These are phyloP conservation scores for Kickxella alabastrina DNA, from an alignment of 192 early-diverging fungal species.

Conservation along the genomic window DNA sequence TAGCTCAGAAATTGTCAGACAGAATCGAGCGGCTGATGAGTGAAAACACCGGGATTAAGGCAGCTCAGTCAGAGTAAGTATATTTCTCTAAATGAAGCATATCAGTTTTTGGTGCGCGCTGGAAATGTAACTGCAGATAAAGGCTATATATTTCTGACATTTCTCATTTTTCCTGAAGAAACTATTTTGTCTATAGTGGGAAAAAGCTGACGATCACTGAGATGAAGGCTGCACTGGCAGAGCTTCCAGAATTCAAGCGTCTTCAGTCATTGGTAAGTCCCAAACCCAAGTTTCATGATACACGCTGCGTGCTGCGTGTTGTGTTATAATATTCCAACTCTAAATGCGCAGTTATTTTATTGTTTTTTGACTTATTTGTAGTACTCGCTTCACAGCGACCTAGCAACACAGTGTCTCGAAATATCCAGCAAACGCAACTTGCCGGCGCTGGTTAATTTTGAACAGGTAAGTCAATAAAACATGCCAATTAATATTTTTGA, in stretches of 20 bases:
- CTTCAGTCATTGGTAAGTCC: conserved; percentile 44
- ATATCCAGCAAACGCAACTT: conserved; percentile 28
- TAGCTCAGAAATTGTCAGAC: conserved; percentile 26
- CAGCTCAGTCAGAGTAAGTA: conserved; percentile 25
- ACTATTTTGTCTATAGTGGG: too few relatives aligned
- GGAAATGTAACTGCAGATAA: too few relatives aligned
- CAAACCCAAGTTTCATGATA: background rate
- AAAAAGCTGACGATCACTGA: conserved; percentile 29
- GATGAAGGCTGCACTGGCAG: conserved; percentile 38
- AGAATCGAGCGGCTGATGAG: conserved; percentile 28
- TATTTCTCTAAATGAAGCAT: background rate
- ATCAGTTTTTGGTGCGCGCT: too few relatives aligned
- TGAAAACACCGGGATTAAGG: conserved; percentile 26
- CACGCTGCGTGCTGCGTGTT: too few relatives aligned
- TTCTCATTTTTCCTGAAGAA: too few relatives aligned
- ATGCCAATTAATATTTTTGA: background rate
- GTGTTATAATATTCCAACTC: background rate
- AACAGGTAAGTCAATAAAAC: conserved; percentile 50
- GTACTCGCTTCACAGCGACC: conserved; percentile 52
- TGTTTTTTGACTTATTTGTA: conserved; percentile 5
- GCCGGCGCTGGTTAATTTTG: conserved; percentile 33
- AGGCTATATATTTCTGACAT: too few relatives aligned
- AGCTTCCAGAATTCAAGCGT: conserved; percentile 50
- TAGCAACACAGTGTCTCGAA: conserved; percentile 46
- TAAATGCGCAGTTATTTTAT: background rate